Conservation (phyloP, 768 basidiomycete genomes). For the Omphalotus guepiniiformis region DNA sequence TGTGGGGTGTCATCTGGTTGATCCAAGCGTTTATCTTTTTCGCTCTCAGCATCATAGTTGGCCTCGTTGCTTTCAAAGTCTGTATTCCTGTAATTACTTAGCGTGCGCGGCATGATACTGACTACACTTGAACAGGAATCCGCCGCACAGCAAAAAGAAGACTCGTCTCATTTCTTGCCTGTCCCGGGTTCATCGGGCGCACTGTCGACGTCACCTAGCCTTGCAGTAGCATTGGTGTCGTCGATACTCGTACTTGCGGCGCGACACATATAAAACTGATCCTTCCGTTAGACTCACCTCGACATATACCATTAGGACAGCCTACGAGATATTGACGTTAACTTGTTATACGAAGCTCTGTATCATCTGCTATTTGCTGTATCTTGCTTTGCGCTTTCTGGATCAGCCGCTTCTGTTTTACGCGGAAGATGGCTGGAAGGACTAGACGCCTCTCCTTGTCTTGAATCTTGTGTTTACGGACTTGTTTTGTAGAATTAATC, state of each 20-base stretch:
- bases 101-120: not conserved
- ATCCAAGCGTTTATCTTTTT: conserved; percentile 73
- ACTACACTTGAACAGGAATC: conserved; percentile 42
- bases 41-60: conserved; percentile 69
- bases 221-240: not conserved
- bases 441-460: too few relatives aligned
- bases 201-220: conserved; percentile 11
- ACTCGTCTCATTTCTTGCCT: conserved; percentile 56
- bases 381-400: too few relatives aligned
- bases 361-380: too few relatives aligned
- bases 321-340: too few relatives aligned
- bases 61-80: conserved; percentile 80
- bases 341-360: too few relatives aligned
- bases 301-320: too few relatives aligned
- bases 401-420: too few relatives aligned
- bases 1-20: conserved; percentile 90
- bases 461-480: too few relatives aligned
- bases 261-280: too few relatives aligned
- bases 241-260: not conserved
- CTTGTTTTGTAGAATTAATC: too few relatives aligned
- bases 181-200: conserved; percentile 42
- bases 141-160: conserved; percentile 46
- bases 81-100: conserved; percentile 7
- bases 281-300: too few relatives aligned
- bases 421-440: too few relatives aligned